Evolutionary conservation across 495 filamentous ascomycete genomes (phyloP), one percentile per base, ranked within the genome.

Genomic region (Xylaria bambusicola): DNA sequence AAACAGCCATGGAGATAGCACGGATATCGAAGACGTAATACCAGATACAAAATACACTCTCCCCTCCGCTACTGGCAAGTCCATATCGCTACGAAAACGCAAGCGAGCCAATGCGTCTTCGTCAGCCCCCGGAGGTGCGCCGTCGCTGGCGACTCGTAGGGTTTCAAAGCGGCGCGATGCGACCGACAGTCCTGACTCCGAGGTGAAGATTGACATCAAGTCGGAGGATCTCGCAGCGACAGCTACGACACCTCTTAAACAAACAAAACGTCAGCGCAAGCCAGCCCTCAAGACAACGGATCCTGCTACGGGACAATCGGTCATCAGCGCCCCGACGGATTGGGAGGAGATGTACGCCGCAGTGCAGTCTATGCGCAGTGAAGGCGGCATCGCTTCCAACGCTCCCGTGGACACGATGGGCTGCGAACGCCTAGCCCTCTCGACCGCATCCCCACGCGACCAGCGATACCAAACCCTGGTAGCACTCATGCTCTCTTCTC

Each of bases 351-450:
- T 96, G 50, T 98, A 97, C 73, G 73, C 80, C 36, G 77, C 84
- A 0, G 88, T 92, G 35, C 87, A 86, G 63, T 82, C 83, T 65
- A 97, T 97, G 91, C 86, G 94, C 2, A 79, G 80, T 12, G n/a
- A 20, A 0, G 82, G 83, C 40, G 86, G 88, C n/a, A 78, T 82
- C 0, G 78, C 78, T 2, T 68, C 75, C 47, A 75, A 81, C 56
- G 94, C 94, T 3, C 90, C 93, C 1, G 94, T 98, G 0, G 94
- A 98, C 75, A 97, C 95, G 0, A 97, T 98, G 94, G 94, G 94
- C 18, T 98, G 94, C 69, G 91, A 93, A 61, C 83, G 87, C 13
- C 80, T 97, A 1, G 90, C 87, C 0, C 75, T 82, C 36, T 60
- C 74, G 0, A 69, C 68, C 24, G 74, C 75, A 1, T 77, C 75